Base-by-base conservation (phyloP, 306 rosid genomes). In the Urtica urens region DNA sequence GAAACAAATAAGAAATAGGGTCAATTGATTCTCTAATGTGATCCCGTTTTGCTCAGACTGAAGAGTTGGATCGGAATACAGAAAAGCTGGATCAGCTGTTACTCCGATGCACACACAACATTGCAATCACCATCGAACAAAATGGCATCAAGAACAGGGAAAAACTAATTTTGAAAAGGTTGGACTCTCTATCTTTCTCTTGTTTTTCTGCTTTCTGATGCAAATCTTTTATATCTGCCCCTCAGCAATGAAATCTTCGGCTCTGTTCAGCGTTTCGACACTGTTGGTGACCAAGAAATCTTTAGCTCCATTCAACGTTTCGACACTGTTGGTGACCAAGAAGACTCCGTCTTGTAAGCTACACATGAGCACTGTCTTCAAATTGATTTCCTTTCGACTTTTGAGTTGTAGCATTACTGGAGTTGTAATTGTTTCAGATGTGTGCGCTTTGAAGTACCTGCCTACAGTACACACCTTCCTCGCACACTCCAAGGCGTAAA, bases 221-320 rank as follows among this genome's bases (percentile, higher is more conserved):
- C 3, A 46, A n/a, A n/a, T n/a, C 39, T 27, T 16, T 34, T 5
- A 2, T 45, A 26, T 29, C 3, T 18, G 1, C 62, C 12, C 16
- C 2, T 43, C 65, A 68, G 75, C 50, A 71, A 52, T 7, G 79
- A 70, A 34, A 62, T 74, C 18, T 62, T 62, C 39, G 78, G 82
- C 4, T 15, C 15, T 30, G 33, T 4, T 28, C 6, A 28, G 33
- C 4, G 4, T 28, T 28, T 4, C 33, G 33, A 10, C 33, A 28
- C 10, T 16, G 68, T 16, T 11, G 68, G 30, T 55, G 10, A 7
- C 49, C 44, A n/a, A n/a, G n/a, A n/a, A n/a, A n/a, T n/a, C n/a
- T n/a, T n/a, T n/a, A n/a, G n/a, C n/a, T n/a, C n/a, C n/a, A n/a
- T n/a, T 5, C 17, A 25, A 7, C 52, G 63, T 23, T 4, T 38